Conservation (phyloP, 768 basidiomycete genomes). For the Tricholoma terreum region DNA sequence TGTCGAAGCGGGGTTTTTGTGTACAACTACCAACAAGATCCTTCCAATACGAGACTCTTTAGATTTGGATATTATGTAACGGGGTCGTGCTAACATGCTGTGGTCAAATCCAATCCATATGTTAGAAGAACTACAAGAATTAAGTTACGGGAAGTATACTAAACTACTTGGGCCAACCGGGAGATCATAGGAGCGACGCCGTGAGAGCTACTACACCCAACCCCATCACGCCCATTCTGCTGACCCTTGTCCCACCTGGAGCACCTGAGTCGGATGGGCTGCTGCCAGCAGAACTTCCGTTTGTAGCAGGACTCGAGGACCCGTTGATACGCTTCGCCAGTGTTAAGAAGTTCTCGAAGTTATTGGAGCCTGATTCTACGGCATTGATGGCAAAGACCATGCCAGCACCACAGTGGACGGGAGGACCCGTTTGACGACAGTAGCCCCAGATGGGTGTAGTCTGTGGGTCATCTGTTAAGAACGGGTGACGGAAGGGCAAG, state of each 20-base stretch:
- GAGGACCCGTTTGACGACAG: constrained; percentile 41
- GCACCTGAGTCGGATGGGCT: constrained; percentile 1
- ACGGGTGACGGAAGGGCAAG: background rate
- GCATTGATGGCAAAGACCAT: constrained; percentile 70
- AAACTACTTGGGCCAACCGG: too few relatives aligned
- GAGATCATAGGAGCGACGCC: too few relatives aligned
- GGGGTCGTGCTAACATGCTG: too few relatives aligned
- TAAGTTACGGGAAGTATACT: too few relatives aligned
- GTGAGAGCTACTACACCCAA: background rate
- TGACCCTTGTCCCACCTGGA: background rate
- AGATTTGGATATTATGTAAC: too few relatives aligned
- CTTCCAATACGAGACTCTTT: too few relatives aligned
- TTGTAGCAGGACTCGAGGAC: background rate
- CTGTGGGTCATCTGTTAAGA: constrained; percentile 14
- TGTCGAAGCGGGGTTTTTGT: too few relatives aligned
- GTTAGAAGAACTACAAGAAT: too few relatives aligned
- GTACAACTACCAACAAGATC: too few relatives aligned
- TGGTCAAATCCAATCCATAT: too few relatives aligned
- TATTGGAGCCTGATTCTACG: constrained; percentile 45
- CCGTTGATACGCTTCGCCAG: constrained; percentile 15
- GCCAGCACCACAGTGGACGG: constrained; percentile 47
- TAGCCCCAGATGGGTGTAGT: constrained; percentile 57
- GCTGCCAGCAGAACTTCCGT: background rate
- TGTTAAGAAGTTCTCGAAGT: constrained; percentile 47
- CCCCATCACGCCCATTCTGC: background rate